These are phyloP conservation scores for Balansia obtecta DNA, from an alignment of 2,329 filamentous ascomycete species.

Conservation along the genomic window DNA sequence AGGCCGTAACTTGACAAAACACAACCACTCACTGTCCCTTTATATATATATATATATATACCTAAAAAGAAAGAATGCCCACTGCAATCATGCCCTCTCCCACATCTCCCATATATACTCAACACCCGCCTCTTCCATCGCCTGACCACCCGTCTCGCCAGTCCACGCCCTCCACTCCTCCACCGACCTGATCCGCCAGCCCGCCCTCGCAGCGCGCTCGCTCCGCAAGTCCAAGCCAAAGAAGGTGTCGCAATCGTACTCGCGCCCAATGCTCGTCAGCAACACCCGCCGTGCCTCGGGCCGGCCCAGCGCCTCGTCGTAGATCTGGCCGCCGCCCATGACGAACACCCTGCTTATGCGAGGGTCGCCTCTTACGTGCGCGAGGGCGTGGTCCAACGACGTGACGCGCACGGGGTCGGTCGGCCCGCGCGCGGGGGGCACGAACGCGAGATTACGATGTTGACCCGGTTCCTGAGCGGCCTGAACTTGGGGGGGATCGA, in stretches of 20 bases:
- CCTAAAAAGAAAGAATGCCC: no score
- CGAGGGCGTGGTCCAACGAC: constrained; percentile 47
- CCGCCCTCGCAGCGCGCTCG: constrained; percentile 16
- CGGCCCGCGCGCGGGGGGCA: constrained; percentile 8
- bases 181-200: constrained; percentile 43
- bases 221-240: constrained; percentile 50
- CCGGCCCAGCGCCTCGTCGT: constrained; percentile 53
- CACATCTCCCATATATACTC: constrained; percentile 65
- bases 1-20: not conserved
- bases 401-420: constrained; percentile 41
- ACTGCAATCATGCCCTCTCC: constrained; percentile 33
- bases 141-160: constrained; percentile 36
- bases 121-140: constrained; percentile 47
- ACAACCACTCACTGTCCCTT: not conserved
- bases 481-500: constrained; percentile 69
- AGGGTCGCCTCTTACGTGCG: constrained; percentile 26
- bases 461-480: constrained; percentile 67
- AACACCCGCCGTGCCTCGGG: constrained; percentile 49
- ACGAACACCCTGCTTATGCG: constrained; percentile 56
- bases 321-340: constrained; percentile 84
- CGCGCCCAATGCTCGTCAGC: constrained; percentile 53
- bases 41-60: no score
- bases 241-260: constrained; percentile 66
- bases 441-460: constrained; percentile 64
- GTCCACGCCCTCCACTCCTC: constrained; percentile 48